Conservation (phyloP, 345 rosid genomes). For the Sapria himalayana region DNA sequence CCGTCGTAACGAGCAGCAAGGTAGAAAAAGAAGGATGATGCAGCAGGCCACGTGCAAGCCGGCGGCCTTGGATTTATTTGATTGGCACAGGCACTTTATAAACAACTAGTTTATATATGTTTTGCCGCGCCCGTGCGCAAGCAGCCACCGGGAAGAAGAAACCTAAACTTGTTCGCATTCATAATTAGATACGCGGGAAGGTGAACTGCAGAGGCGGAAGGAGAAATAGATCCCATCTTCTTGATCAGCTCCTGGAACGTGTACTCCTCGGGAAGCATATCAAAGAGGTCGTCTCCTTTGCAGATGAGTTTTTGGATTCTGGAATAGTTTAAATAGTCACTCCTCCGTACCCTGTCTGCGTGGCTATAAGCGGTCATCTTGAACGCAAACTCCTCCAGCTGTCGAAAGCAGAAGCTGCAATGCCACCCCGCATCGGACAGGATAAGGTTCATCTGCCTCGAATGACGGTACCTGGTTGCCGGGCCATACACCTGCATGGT, state of each 20-base stretch:
- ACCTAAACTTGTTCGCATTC: conserved; percentile 13
- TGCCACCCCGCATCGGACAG: conserved; percentile 22
- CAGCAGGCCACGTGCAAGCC: too few relatives aligned
- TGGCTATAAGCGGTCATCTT: conserved; percentile 27
- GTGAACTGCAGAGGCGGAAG: conserved; percentile 15
- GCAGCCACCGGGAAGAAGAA: conserved; percentile 18
- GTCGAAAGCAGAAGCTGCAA: conserved; percentile 22
- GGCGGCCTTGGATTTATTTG: too few relatives aligned
- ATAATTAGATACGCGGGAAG: conserved; percentile 13
- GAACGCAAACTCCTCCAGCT: conserved; percentile 15
- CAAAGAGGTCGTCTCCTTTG: conserved; percentile 15
- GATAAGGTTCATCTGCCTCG: conserved; percentile 10
- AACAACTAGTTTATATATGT: too few relatives aligned
- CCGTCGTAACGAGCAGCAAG: too few relatives aligned
- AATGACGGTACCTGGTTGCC: conserved; percentile 17
- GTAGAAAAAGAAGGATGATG: too few relatives aligned
- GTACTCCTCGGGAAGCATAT: conserved; percentile 21
- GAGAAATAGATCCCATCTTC: conserved; percentile 16
- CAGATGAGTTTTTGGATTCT: conserved; percentile 18
- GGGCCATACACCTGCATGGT: conserved; percentile 14
- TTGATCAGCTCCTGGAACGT: conserved; percentile 17
- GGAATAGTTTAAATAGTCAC: conserved; percentile 11
- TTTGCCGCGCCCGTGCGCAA: conserved; percentile 15
- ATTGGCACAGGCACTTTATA: too few relatives aligned
- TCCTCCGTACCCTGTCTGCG: conserved; percentile 13